These are phyloP conservation scores for Penicillium hesseltinei DNA, from an alignment of 2,329 filamentous ascomycete species.

Conservation along the genomic window DNA sequence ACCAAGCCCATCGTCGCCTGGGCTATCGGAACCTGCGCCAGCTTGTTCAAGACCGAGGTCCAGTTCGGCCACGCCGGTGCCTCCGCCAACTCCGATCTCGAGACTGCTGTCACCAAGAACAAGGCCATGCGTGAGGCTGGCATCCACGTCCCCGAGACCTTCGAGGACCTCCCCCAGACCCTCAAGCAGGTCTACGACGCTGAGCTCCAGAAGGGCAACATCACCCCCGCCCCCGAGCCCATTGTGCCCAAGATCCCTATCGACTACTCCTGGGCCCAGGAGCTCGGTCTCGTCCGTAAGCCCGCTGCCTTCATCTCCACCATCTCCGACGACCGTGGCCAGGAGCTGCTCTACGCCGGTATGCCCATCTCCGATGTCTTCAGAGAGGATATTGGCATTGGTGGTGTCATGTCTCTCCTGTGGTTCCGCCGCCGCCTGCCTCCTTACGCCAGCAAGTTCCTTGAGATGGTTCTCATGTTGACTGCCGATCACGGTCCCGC, in stretches of 20 bases:
- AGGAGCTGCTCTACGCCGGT: slow-evolving; percentile 96
- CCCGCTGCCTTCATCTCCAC: slow-evolving; percentile 99
- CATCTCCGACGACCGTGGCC: slow-evolving; percentile 98
- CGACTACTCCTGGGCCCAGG: slow-evolving; percentile 99
- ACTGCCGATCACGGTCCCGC: slow-evolving; percentile 98
- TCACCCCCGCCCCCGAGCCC: slow-evolving; percentile 84
- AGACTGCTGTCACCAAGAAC: slow-evolving; percentile 97
- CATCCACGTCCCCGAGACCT: slow-evolving; percentile 91
- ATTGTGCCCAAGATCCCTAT: slow-evolving; percentile 98
- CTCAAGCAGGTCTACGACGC: slow-evolving; percentile 83
- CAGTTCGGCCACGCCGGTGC: slow-evolving; percentile 99
- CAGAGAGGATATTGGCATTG: slow-evolving; percentile 97
- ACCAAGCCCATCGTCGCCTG: slow-evolving; percentile 99
- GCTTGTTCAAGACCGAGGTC: slow-evolving; percentile 99
- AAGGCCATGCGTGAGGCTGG: slow-evolving; percentile 93
- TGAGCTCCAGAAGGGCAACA: slow-evolving; percentile 78
- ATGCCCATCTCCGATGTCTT: slow-evolving; percentile 99
- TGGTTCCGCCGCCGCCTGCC: slow-evolving; percentile 99
- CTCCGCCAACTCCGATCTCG: slow-evolving; percentile 98
- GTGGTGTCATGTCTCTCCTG: slow-evolving; percentile 98
- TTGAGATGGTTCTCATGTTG: slow-evolving; percentile 99
- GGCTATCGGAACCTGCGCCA: slow-evolving; percentile 98
- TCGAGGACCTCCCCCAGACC: slow-evolving; percentile 83
- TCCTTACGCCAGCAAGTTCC: slow-evolving; percentile 94
- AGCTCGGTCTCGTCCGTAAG: slow-evolving; percentile 99